Percentiles rank a stretch among this genome's conserved stretches.
phyloP scores from a whole-genome alignment of 441 rosid genomes.

The Rhodomyrtus psidioides region DNA sequence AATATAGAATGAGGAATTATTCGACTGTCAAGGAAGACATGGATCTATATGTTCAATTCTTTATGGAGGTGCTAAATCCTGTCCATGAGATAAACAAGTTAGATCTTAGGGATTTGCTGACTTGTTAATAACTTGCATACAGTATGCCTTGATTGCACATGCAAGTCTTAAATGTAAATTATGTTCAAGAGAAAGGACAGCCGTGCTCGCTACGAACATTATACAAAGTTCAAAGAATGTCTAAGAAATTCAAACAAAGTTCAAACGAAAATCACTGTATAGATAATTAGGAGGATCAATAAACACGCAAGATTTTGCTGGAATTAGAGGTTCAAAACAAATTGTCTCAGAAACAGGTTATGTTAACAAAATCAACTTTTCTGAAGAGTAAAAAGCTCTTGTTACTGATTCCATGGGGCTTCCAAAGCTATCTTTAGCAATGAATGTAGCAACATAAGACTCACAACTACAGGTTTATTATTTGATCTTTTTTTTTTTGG shows the following conservation, averaged over 20 bases:
- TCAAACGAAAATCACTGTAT: background rate
- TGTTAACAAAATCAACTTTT: background rate
- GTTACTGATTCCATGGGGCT: background rate
- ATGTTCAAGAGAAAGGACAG: background rate
- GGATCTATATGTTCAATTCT: background rate
- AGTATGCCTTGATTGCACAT: background rate
- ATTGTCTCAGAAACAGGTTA: background rate
- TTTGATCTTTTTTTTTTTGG: no score
- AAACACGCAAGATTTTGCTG: rapidly evolving
- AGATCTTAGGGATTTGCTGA: background rate
- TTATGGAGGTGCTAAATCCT: background rate
- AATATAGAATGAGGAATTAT: background rate
- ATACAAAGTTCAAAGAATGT: background rate
- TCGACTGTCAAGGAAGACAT: background rate
- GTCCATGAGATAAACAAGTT: background rate
- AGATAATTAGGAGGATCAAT: background rate
- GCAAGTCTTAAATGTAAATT: background rate
- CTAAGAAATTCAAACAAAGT: no score
- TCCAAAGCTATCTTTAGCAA: background rate
- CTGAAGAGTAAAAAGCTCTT: background rate
- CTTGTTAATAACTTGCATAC: background rate
- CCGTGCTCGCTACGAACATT: background rate
- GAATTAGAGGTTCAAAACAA: background rate
- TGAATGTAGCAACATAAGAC: background rate
- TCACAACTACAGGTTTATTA: background rate